Conservation (phyloP, 1,284 basidiomycete species). For the Lignosus rhinocerotis region DNA sequence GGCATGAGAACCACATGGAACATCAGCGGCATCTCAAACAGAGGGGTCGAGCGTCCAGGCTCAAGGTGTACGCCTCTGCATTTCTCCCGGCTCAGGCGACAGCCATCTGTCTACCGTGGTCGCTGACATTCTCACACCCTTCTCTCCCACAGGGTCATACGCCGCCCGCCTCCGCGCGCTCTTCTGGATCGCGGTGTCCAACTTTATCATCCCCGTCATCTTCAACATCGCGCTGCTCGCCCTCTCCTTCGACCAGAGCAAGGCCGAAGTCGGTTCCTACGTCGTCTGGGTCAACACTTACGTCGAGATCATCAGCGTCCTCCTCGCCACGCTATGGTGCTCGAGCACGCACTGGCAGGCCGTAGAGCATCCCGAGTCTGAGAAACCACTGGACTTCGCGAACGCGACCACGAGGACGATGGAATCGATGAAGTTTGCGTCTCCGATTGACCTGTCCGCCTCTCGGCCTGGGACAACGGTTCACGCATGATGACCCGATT, state of each 20-base stretch:
- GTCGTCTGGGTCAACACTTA: slow-evolving; percentile 19
- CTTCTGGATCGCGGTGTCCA: slow-evolving; percentile 33
- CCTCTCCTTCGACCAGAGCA: slow-evolving; percentile 9
- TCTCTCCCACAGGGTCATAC: background rate
- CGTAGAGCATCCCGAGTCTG: background rate
- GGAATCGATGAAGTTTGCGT: background rate
- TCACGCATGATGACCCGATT: background rate
- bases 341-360: slow-evolving; percentile 4
- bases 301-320: slow-evolving; percentile 25
- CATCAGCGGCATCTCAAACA: no score
- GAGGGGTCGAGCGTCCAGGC: no score
- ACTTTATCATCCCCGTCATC: slow-evolving; percentile 34
- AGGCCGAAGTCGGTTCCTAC: slow-evolving; percentile 13
- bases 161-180: slow-evolving; percentile 15
- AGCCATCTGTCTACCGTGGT: background rate
- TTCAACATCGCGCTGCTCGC: slow-evolving; percentile 29
- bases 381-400: background rate
- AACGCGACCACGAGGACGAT: background rate
- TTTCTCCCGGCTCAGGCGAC: no score
- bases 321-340: slow-evolving; percentile 28
- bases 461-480: no score
- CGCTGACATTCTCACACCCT: no score
- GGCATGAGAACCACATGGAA: no score
- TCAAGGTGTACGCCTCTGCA: no score
- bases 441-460: background rate